Evolutionary conservation across 768 basidiomycete genomes (phyloP).

Genomic region (Rhizopogon roseolus): DNA sequence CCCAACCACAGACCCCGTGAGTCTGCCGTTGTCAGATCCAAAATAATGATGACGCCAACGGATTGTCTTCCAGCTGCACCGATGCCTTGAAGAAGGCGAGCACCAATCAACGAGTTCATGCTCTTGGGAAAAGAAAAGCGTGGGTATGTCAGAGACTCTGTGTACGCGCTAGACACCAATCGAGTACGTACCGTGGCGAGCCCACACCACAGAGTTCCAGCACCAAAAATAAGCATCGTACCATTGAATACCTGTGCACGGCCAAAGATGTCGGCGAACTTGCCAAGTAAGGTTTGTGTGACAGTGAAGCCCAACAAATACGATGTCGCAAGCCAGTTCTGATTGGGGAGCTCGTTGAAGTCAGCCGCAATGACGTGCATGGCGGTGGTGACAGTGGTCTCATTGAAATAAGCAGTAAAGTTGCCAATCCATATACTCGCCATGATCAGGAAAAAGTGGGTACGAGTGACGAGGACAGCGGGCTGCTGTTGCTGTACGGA

Average conservation of each 20-base stretch:
- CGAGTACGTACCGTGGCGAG: slow-evolving; percentile 21
- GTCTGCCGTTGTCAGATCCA: slow-evolving; percentile 32
- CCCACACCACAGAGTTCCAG: slow-evolving; percentile 29
- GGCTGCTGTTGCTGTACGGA: slow-evolving; percentile 12
- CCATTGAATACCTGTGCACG: slow-evolving; percentile 28
- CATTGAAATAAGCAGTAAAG: slow-evolving; percentile 31
- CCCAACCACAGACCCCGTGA: slow-evolving; percentile 31
- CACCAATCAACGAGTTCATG: slow-evolving; percentile 29
- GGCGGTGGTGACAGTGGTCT: slow-evolving; percentile 29
- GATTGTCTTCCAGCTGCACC: slow-evolving; percentile 33
- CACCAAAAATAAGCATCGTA: slow-evolving; percentile 30
- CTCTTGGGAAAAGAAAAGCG: slow-evolving; percentile 14
- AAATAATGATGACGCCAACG: slow-evolving; percentile 29
- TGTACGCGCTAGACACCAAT: neutral
- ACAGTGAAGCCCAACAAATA: slow-evolving; percentile 32
- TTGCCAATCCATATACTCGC: slow-evolving; percentile 28
- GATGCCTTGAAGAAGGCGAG: slow-evolving; percentile 32
- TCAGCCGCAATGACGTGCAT: slow-evolving; percentile 30
- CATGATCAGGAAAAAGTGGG: slow-evolving; percentile 30
- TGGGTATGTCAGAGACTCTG: slow-evolving; percentile 4
- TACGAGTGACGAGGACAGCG: slow-evolving; percentile 21
- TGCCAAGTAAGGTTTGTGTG: slow-evolving; percentile 29
- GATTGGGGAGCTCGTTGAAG: slow-evolving; percentile 24
- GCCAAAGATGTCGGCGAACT: slow-evolving; percentile 31
- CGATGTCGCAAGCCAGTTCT: slow-evolving; percentile 31